Evolutionary conservation across 768 basidiomycete genomes (phyloP), one percentile per base, ranked within the genome.

Genomic region (Agaricus sinodeliciosus): DNA sequence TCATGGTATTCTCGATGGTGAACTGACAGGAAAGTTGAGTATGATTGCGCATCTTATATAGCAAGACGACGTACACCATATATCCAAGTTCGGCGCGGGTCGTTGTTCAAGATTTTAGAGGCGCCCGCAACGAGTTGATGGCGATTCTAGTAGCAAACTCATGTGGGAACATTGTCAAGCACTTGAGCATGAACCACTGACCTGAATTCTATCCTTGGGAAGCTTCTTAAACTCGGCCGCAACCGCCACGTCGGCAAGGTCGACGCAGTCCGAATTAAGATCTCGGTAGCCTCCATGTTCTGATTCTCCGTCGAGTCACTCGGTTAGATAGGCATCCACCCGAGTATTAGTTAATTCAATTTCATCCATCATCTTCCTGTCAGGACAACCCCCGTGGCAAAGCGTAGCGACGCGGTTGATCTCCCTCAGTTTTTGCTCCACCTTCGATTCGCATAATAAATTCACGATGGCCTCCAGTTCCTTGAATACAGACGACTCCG

Each of bases 81-180:
- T 4, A 37, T 35, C n/a, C 31, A 53, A 0, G 22, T 46, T 9
- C 51, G 51, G 5, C 51, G 43, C 0, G 43, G 43, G 35, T 53
- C 51, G 6, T 53, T 34, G 34, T 53, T 34, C 43, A 53, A 25
- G 15, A 45, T 46, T 15, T 53, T 43, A 27, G 2, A 27, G 11
- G 25, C 43, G 0, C 19, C 51, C 2, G 31, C 9, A 18, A 45
- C 13, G 12, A 45, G 35, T 16, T 45, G 7, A 5, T n/a, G 4
- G 3, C 25, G 48, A 22, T 48, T 37, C 47, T 48, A 7, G 4
- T 13, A 1, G 4, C 26, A 4, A 43, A 22, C 13, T 2, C 19
- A 18, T 18, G 22, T 16, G 9, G 4, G 8, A 43, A 43, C 4
- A 2, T 18, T 4, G 3, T 7, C 12, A 16, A 1, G 0, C 6